A percentile compares a stretch with the other conserved stretches of the same genome.
phyloP scores from a whole-genome alignment of 208 protist species.

The Wallacemonas sp. region DNA sequence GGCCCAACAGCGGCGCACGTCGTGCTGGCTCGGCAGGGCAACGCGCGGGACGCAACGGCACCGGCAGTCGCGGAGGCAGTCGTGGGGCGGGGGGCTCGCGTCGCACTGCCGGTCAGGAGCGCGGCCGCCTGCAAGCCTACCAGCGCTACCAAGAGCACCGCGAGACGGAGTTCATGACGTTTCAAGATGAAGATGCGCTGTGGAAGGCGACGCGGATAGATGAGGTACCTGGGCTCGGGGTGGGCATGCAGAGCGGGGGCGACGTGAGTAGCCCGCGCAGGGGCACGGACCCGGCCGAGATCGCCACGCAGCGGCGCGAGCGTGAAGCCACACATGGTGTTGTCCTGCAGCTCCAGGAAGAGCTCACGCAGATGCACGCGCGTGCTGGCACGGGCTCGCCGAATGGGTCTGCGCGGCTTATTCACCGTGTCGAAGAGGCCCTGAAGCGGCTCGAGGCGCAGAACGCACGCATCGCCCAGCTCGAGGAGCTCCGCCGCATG shows the following conservation, averaged over 20 bases:
- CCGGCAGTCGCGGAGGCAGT: neutral
- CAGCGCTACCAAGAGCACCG: slow-evolving; percentile 23
- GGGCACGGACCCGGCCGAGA: neutral
- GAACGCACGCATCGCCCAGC: slow-evolving; percentile 41
- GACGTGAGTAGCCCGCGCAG: neutral
- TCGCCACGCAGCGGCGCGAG: slow-evolving; percentile 28
- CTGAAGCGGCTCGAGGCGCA: slow-evolving; percentile 45
- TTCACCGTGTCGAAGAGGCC: slow-evolving; percentile 31
- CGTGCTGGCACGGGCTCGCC: neutral
- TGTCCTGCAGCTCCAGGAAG: slow-evolving; percentile 32
- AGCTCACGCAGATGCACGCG: slow-evolving; percentile 24
- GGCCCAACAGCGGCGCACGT: neutral
- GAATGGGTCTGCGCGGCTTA: neutral
- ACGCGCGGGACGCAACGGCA: neutral
- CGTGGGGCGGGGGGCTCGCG: slow-evolving; percentile 1
- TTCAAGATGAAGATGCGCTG: slow-evolving; percentile 38
- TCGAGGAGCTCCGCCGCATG: slow-evolving; percentile 56
- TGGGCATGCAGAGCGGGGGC: neutral
- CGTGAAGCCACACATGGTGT: slow-evolving; percentile 35
- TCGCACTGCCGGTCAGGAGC: neutral
- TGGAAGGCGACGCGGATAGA: neutral
- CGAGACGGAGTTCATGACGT: slow-evolving; percentile 29
- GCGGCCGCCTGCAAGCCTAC: neutral
- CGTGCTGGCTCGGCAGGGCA: neutral
- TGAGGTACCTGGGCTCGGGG: neutral